These are phyloP conservation scores for Plicaturopsis crispa DNA, from an alignment of 768 basidiomycete species.

Conservation along the genomic window DNA sequence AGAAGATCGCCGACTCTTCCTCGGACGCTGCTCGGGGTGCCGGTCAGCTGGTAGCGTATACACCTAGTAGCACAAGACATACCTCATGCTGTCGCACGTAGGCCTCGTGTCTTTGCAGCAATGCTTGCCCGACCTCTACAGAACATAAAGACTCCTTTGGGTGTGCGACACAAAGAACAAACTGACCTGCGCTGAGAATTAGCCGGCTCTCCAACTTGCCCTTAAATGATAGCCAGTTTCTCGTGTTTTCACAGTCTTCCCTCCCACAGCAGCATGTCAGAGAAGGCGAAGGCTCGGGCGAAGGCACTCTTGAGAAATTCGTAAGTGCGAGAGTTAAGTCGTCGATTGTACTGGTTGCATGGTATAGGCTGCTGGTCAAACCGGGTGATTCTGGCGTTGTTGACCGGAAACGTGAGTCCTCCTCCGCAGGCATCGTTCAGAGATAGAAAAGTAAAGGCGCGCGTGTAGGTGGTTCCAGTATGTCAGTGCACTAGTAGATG, in stretches of 20 bases:
- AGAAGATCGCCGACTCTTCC: slow-evolving; percentile 5
- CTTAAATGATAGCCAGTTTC: slow-evolving; percentile 57
- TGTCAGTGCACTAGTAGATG: background rate
- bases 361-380: slow-evolving; percentile 41
- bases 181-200: slow-evolving; percentile 80
- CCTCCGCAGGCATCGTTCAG: too few species aligned
- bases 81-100: slow-evolving; percentile 72
- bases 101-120: slow-evolving; percentile 81
- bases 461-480: background rate
- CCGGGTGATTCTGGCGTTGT: slow-evolving; percentile 44
- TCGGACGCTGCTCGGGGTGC: slow-evolving; percentile 2
- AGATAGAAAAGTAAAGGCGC: background rate
- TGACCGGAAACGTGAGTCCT: slow-evolving; percentile 27
- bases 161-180: slow-evolving; percentile 3
- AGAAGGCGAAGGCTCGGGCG: slow-evolving; percentile 55
- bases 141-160: too few species aligned
- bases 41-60: background rate
- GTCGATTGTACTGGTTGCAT: slow-evolving; percentile 61
- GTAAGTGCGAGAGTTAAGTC: slow-evolving; percentile 69
- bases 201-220: slow-evolving; percentile 69
- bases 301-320: slow-evolving; percentile 64
- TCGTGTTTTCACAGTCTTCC: slow-evolving; percentile 59
- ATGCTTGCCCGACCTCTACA: slow-evolving; percentile 83
- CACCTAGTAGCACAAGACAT: slow-evolving; percentile 12
- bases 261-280: slow-evolving; percentile 59